Evolutionary conservation across 768 basidiomycete genomes (phyloP).

Genomic region (Scleroderma citrinum): DNA sequence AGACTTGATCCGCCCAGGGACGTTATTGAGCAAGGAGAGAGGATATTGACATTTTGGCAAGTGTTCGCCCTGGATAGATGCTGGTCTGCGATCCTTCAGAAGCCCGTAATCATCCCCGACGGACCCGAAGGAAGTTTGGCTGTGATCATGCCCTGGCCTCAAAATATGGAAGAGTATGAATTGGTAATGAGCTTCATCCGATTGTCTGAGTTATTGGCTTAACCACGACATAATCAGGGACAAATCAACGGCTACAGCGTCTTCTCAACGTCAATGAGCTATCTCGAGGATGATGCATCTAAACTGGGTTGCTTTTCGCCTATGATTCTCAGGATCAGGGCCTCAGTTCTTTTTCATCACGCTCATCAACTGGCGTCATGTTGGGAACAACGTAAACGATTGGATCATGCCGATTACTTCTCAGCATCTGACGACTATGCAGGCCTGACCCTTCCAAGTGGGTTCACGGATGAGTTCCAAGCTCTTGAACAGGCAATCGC

Average conservation of each 20-base stretch:
- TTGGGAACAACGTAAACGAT: slow-evolving; percentile 54
- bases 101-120: slow-evolving; percentile 62
- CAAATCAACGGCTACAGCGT: slow-evolving; percentile 45
- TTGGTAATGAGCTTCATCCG: slow-evolving; percentile 39
- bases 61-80: slow-evolving; percentile 76
- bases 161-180: slow-evolving; percentile 66
- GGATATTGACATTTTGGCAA: slow-evolving; percentile 78
- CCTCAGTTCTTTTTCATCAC: slow-evolving; percentile 67
- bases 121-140: slow-evolving; percentile 49
- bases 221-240: slow-evolving; percentile 41
- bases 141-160: slow-evolving; percentile 74
- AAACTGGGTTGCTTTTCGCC: slow-evolving; percentile 53
- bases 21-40: slow-evolving; percentile 59
- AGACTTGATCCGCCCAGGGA: slow-evolving; percentile 55
- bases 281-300: slow-evolving; percentile 54
- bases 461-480: slow-evolving; percentile 53
- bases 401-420: slow-evolving; percentile 11
- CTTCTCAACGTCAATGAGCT: slow-evolving; percentile 55
- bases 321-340: slow-evolving; percentile 64
- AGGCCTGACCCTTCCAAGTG: slow-evolving; percentile 41
- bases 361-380: slow-evolving; percentile 55
- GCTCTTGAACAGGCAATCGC: slow-evolving; percentile 58
- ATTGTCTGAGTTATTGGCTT: slow-evolving; percentile 6
- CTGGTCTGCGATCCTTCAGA: slow-evolving; percentile 71
- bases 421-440: slow-evolving; percentile 17